These are phyloP conservation scores for Penicillium psychrosexuale DNA, from an alignment of 2,329 filamentous ascomycete genomes.

Conservation along the genomic window DNA sequence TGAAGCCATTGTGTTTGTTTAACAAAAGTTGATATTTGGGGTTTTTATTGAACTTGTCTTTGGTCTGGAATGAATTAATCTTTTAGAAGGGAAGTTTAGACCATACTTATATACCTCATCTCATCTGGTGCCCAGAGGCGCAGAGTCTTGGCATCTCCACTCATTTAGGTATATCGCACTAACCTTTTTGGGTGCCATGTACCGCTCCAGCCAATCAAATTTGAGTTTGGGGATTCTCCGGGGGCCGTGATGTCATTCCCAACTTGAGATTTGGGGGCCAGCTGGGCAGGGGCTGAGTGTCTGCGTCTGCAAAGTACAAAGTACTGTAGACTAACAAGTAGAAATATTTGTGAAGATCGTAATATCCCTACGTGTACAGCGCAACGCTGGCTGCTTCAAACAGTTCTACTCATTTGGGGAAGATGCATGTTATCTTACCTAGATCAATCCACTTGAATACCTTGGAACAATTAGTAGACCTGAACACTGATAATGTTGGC, in stretches of 20 bases:
- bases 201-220: slow-evolving; percentile 4
- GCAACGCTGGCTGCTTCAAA: too few species aligned
- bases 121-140: slow-evolving; percentile 2
- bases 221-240: background rate
- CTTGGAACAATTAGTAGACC: background rate
- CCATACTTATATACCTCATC: background rate
- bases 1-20: background rate
- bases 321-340: background rate
- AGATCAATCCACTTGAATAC: background rate
- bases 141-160: background rate
- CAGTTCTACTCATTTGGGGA: background rate
- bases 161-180: background rate
- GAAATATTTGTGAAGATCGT: background rate
- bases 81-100: background rate
- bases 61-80: background rate
- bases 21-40: background rate
- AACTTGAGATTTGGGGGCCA: background rate
- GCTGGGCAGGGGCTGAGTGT: background rate
- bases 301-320: background rate
- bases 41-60: background rate
- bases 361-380: too few species aligned
- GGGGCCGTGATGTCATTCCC: slow-evolving; percentile 15
- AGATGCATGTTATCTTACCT: background rate
- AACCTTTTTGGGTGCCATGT: slow-evolving; percentile 1
- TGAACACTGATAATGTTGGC: background rate